Evolutionary conservation across 2,329 filamentous ascomycete genomes (phyloP), one percentile per base, ranked within the genome.

Genomic region (Colletotrichum sp.): DNA sequence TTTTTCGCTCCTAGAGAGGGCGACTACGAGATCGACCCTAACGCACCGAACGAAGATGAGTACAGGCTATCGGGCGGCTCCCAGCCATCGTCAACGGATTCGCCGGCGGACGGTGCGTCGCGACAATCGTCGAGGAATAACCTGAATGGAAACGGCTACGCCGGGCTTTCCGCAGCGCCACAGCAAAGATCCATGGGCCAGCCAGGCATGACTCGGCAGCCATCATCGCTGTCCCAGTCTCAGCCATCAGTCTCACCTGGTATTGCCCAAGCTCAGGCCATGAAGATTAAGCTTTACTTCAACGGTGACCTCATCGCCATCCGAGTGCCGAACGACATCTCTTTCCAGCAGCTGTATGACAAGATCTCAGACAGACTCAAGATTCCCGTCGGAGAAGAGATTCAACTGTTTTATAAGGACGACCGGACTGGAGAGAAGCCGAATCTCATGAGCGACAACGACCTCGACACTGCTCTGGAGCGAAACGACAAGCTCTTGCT

Each of bases 211-310:
- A 82, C 81, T 36, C 86, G 86, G 52, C 89, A 89, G 78, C 80
- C 83, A 13, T 89, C 86, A 16, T 87, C 86, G 25, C 80, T 89
- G 4, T 89, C 88, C 4, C 89, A 90, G 71, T 90, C 89, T 0
- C 89, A 91, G 66, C 90, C 89, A 48, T 93, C 90, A 8, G 84
- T 93, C 74, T 88, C 88, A 12, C 88, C 88, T 1, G 87, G 85
- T 22, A 83, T 89, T 67, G 86, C 85, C 76, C 85, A 88, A 70
- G 82, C 86, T 8, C 86, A 89, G 9, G 90, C 92, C 5, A 93
- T 98, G 87, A 98, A 98, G 85, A 94, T 98, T 83, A 98, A 98
- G 86, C 94, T 98, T 70, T 97, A 95, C 87, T 98, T 95, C 87
- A 94, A 96, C 78, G 94, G 96, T 76, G 96, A 98, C 79, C 92